phyloP scores from a whole-genome alignment of 2,329 filamentous ascomycete species.

The Dryadomyces sulphureus region DNA sequence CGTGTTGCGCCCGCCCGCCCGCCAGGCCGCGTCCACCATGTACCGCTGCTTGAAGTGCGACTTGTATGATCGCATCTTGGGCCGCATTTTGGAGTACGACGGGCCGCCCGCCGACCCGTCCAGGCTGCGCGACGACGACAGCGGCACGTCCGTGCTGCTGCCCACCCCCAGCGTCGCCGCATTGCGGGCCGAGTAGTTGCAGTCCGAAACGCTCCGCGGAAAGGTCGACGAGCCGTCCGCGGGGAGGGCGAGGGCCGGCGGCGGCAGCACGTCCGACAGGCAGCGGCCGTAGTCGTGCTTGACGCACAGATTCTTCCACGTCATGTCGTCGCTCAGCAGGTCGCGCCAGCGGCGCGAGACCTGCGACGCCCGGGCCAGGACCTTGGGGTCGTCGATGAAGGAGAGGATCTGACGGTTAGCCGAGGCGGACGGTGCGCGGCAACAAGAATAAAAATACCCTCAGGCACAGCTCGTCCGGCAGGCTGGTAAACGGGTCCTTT shows the following conservation, averaged over 20 bases:
- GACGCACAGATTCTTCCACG: conserved; percentile 93
- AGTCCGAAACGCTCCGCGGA: conserved; percentile 20
- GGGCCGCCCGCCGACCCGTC: conserved; percentile 30
- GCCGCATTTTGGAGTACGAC: conserved; percentile 26
- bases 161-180: conserved; percentile 30
- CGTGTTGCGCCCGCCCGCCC: conserved; percentile 72
- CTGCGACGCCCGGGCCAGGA: conserved; percentile 81
- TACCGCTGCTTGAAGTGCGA: conserved; percentile 97
- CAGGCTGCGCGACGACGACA: conserved; percentile 34
- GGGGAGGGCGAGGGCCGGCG: conserved; percentile 13
- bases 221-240: conserved; percentile 17
- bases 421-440: neutral
- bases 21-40: conserved; percentile 93
- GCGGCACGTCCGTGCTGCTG: conserved; percentile 20
- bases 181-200: conserved; percentile 12
- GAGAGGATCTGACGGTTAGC: conserved; percentile 58
- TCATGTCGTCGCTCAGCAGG: conserved; percentile 87
- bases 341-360: conserved; percentile 94
- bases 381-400: conserved; percentile 93
- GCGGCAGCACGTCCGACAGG: conserved; percentile 33
- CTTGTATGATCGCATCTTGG: conserved; percentile 71
- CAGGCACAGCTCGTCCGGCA: conserved; percentile 87
- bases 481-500: conserved; percentile 84
- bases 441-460: conserved; percentile 37
- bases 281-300: conserved; percentile 74